Evolutionary conservation across 208 protist genomes (phyloP), one percentile per base, ranked within the genome.

Genomic region (Leishmania tarentolae): DNA sequence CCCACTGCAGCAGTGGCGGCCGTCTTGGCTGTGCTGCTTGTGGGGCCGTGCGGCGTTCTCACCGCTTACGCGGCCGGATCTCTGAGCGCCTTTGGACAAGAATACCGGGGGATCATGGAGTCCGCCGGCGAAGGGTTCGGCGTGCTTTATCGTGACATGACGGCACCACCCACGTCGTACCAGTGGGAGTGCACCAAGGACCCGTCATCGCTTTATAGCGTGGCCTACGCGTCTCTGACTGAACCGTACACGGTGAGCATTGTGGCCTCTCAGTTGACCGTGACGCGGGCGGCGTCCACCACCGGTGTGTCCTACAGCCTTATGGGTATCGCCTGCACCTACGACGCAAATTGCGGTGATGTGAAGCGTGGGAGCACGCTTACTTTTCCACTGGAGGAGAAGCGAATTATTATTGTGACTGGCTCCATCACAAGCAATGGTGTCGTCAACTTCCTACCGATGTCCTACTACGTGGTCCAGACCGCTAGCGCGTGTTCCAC

Each of bases 31-130:
- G 46, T 44, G 57, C 57, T 84, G 37, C 40, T 74, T 46, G 76
- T 71, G 37, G 46, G 11, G 17, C 76, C 44, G 42, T 56, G 40
- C 24, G 19, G 24, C 21, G 17, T 56, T 0, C 8, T 21, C 31
- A 44, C 44, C 17, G 24, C 63, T 28, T 53, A 72, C 28, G 76
- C 61, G 63, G 31, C 76, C n/a, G 57, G 57, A 37, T 76, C 81
- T 35, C 13, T 84, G 6, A 4, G 21, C 24, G 75, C 40, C 31
- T 84, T 84, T 78, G n/a, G 71, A 6, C 21, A 31, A 53, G 57
- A 80, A 71, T 84, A 84, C 59, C 75, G 78, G 66, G 15, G 70
- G 7, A 80, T 84, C 2, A 84, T 84, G 81, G 81, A 80, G 75
- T 50, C 69, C 59, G 66, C 81, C 15, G 81, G 81, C 13, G 19